A percentile compares a stretch with the other conserved stretches of the same genome.
These are phyloP conservation scores for Fusarium praegraminearum DNA, from an alignment of 2,329 filamentous ascomycete genomes.

Conservation along the genomic window DNA sequence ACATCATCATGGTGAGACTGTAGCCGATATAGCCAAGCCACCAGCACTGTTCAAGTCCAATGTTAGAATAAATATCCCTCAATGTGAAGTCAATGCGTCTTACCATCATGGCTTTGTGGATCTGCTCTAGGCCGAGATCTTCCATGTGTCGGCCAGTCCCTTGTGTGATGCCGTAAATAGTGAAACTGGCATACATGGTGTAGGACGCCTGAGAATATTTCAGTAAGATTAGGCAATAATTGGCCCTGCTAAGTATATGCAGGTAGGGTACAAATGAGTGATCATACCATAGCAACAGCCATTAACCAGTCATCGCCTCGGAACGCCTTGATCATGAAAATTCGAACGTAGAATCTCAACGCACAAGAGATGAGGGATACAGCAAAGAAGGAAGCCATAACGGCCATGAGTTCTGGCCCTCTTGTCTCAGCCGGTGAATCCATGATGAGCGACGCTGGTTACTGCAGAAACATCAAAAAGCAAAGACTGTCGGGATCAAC, in stretches of 20 bases:
- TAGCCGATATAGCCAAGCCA: slow-evolving; percentile 50
- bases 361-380: slow-evolving; percentile 43
- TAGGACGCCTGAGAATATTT: slow-evolving; percentile 36
- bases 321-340: slow-evolving; percentile 50
- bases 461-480: background rate
- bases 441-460: slow-evolving; percentile 4
- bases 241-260: background rate
- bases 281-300: slow-evolving; percentile 48
- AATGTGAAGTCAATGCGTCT: background rate
- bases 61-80: slow-evolving; percentile 2
- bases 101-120: slow-evolving; percentile 51
- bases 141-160: slow-evolving; percentile 53
- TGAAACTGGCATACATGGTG: slow-evolving; percentile 18
- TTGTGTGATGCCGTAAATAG: slow-evolving; percentile 47
- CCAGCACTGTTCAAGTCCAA: slow-evolving; percentile 32
- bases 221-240: slow-evolving; percentile 23
- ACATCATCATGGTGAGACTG: slow-evolving; percentile 43
- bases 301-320: slow-evolving; percentile 55
- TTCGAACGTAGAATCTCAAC: slow-evolving; percentile 51
- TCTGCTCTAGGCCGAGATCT: slow-evolving; percentile 45
- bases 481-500: background rate
- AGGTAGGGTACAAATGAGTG: background rate
- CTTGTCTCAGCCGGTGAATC: slow-evolving; percentile 41
- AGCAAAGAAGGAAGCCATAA: slow-evolving; percentile 48
- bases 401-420: slow-evolving; percentile 48